Percentiles rank a stretch among this genome's conserved stretches.
Evolutionary conservation across 345 rosid genomes (phyloP).

Genomic region (Pugionium cornutum): DNA sequence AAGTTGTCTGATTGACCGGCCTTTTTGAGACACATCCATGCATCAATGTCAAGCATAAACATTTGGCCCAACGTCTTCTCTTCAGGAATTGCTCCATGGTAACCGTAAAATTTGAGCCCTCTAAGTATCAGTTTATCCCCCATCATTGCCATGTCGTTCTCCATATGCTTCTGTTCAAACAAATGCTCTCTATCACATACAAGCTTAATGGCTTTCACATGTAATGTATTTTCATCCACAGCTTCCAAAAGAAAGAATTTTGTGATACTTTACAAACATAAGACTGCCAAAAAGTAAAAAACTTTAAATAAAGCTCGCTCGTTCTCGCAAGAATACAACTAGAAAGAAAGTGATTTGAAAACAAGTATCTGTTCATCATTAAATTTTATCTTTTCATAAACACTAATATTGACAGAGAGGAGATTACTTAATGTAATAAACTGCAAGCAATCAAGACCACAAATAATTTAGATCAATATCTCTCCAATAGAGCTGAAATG

Average conservation of each 20-base stretch:
- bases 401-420: no score
- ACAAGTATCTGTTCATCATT: no score
- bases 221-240: no score
- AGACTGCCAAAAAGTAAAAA: no score
- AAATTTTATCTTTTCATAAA: no score
- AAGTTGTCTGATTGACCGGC: constrained; percentile 69
- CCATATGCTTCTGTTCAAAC: constrained; percentile 12
- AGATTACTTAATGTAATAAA: no score
- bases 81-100: constrained; percentile 76
- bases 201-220: not conserved
- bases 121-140: constrained; percentile 78
- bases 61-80: constrained; percentile 76
- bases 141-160: constrained; percentile 29
- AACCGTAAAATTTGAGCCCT: constrained; percentile 83
- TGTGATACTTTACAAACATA: no score
- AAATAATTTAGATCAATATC: not conserved
- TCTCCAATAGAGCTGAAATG: not conserved
- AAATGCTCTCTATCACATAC: not conserved
- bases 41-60: constrained; percentile 86
- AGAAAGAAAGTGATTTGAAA: no score
- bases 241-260: no score
- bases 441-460: not conserved
- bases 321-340: no score
- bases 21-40: constrained; percentile 69
- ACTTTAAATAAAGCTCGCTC: no score